Percentiles rank a stretch among this genome's conserved stretches.
Evolutionary conservation across 257 asterid species (phyloP).

Genomic region (Gardenia jasminoides): DNA sequence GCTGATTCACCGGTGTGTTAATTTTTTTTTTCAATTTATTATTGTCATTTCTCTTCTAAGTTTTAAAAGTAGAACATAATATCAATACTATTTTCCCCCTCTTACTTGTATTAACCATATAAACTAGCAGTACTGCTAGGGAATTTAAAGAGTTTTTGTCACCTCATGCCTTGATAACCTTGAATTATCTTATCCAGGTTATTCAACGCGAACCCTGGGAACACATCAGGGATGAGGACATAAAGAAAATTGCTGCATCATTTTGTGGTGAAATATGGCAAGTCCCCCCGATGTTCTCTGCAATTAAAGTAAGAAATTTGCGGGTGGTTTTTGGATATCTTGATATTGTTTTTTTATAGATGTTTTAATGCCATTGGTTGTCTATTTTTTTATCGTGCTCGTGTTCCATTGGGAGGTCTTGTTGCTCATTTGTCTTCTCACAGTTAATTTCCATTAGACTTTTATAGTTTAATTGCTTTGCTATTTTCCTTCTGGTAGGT

Average conservation of each 20-base stretch:
- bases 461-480: not conserved
- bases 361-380: not conserved
- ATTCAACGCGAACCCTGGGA: conserved; percentile 97
- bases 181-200: conserved; percentile 43
- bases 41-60: not conserved
- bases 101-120: not conserved
- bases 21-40: conserved; percentile 10
- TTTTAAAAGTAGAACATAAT: not conserved
- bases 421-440: not conserved
- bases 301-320: conserved; percentile 73
- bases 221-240: conserved; percentile 73
- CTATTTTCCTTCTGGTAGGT: conserved; percentile 48
- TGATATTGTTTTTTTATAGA: conserved; percentile 14
- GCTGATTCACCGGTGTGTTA: conserved; percentile 92
- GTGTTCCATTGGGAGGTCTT: not conserved
- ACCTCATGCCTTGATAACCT: not conserved
- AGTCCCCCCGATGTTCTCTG: conserved; percentile 99
- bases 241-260: conserved; percentile 79
- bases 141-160: not conserved
- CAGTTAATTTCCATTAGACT: too few species aligned
- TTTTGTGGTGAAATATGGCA: conserved; percentile 93
- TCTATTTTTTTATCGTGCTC: conserved; percentile 4
- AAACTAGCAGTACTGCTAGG: not conserved
- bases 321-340: not conserved
- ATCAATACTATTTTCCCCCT: not conserved